Conservation (phyloP, 73 alveolate species). For the Paramecium octaurelia region DNA sequence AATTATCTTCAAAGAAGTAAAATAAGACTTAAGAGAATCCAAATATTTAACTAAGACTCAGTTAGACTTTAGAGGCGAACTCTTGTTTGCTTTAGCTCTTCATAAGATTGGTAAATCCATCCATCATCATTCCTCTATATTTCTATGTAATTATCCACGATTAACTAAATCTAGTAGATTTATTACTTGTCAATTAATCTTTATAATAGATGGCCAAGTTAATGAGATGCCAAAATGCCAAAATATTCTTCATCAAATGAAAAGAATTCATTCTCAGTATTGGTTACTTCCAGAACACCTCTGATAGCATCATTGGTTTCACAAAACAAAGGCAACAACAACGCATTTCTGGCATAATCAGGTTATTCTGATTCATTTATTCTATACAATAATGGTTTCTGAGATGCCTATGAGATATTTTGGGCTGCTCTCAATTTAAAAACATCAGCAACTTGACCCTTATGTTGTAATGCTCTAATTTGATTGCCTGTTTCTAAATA, state of each 20-base stretch:
- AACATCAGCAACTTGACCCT: constrained; percentile 37
- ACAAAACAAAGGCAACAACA: constrained; percentile 7
- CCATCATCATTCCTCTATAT: constrained; percentile 48
- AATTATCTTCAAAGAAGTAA: constrained; percentile 36
- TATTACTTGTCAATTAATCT: constrained; percentile 15
- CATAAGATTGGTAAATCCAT: constrained; percentile 30
- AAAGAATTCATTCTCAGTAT: constrained; percentile 60
- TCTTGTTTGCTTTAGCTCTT: constrained; percentile 25
- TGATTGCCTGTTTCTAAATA: constrained; percentile 16
- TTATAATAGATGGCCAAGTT: not conserved
- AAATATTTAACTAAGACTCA: constrained; percentile 15
- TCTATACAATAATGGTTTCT: not conserved
- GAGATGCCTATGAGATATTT: constrained; percentile 11
- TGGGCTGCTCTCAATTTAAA: constrained; percentile 1
- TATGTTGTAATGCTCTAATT: constrained; percentile 24
- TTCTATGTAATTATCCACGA: constrained; percentile 31
- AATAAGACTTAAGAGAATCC: constrained; percentile 54
- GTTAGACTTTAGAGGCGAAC: not conserved
- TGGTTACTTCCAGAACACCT: constrained; percentile 42
- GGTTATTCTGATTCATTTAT: not conserved
- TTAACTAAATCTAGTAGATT: not conserved
- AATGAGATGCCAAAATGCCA: constrained; percentile 41
- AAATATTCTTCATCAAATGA: constrained; percentile 66
- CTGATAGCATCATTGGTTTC: constrained; percentile 13
- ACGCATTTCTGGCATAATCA: constrained; percentile 34